Evolutionary conservation across 352 stramenopile species (phyloP).

Genomic region (Aphanomyces astaci): DNA sequence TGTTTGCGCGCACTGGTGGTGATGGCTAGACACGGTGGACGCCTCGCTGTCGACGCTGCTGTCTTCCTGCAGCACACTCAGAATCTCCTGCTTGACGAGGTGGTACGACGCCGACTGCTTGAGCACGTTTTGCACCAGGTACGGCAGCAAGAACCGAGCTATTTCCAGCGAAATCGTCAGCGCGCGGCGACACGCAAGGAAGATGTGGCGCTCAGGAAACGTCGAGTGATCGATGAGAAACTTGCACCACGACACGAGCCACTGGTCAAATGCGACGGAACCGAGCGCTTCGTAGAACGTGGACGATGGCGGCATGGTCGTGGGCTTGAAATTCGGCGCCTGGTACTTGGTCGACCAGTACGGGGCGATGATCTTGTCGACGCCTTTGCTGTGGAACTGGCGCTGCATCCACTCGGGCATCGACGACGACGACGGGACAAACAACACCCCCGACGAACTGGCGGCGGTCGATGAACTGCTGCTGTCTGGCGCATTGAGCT

Average conservation of each 20-base stretch:
- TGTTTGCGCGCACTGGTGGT: constrained; percentile 78
- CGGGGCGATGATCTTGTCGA: constrained; percentile 81
- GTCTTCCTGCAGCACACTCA: constrained; percentile 69
- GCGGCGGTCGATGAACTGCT: neutral
- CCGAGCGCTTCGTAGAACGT: constrained; percentile 73
- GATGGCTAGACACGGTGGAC: constrained; percentile 59
- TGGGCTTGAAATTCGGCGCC: constrained; percentile 23
- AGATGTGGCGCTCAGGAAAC: constrained; percentile 78
- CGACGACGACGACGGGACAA: neutral
- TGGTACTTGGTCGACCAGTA: constrained; percentile 86
- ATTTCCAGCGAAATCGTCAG: constrained; percentile 63
- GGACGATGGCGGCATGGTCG: neutral
- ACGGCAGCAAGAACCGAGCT: constrained; percentile 69
- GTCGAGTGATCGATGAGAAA: constrained; percentile 68
- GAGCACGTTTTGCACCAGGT: constrained; percentile 81
- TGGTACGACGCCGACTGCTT: constrained; percentile 46
- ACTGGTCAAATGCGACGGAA: constrained; percentile 63
- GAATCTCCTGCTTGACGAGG: constrained; percentile 73
- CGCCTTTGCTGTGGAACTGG: constrained; percentile 70
- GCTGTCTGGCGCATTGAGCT: constrained; percentile 39
- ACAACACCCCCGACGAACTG: neutral
- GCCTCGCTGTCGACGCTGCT: constrained; percentile 50
- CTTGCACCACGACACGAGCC: constrained; percentile 71
- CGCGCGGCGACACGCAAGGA: constrained; percentile 54
- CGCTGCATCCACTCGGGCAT: constrained; percentile 84